Evolutionary conservation across 164 flowering plant genomes (phyloP).

Genomic region (Macadamia integrifolia): DNA sequence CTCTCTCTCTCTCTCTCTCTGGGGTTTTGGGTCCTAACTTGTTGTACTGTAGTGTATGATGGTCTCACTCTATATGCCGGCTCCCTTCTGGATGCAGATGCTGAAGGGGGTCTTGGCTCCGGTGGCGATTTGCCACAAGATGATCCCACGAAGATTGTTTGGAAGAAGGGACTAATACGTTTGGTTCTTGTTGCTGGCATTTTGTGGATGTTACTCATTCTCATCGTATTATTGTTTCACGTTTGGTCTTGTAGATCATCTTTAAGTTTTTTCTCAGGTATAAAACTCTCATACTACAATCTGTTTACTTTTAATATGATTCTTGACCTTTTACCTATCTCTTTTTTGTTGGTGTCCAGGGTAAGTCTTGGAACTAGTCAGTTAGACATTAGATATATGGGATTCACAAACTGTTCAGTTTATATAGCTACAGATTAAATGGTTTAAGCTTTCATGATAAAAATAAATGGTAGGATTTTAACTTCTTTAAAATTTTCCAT

Average conservation of each 20-base stretch:
- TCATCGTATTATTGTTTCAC: constrained; percentile 65
- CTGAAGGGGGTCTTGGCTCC: constrained; percentile 34
- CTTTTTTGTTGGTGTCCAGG: not conserved
- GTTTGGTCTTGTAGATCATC: constrained; percentile 92
- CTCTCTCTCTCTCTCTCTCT: not conserved
- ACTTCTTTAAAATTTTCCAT: constrained; percentile 1
- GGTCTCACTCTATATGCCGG: not conserved
- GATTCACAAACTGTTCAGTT: not conserved
- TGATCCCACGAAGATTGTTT: constrained; percentile 52
- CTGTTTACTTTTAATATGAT: not conserved
- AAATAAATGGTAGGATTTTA: not conserved
- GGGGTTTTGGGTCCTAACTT: not conserved
- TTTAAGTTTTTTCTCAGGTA: constrained; percentile 76
- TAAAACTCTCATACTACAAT: not conserved
- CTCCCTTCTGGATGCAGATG: constrained; percentile 30
- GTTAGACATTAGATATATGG: not conserved
- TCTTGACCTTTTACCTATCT: not conserved
- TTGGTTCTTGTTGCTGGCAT: constrained; percentile 74
- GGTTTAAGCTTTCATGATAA: not conserved
- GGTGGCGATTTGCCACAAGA: constrained; percentile 37
- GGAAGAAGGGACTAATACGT: constrained; percentile 76
- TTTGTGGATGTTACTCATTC: constrained; percentile 83
- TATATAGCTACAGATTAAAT: not conserved
- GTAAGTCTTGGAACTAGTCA: not conserved
- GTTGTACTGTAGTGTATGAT: not conserved